Conservation (phyloP, 148 eudicot genomes). For the Agrostemma githago region DNA sequence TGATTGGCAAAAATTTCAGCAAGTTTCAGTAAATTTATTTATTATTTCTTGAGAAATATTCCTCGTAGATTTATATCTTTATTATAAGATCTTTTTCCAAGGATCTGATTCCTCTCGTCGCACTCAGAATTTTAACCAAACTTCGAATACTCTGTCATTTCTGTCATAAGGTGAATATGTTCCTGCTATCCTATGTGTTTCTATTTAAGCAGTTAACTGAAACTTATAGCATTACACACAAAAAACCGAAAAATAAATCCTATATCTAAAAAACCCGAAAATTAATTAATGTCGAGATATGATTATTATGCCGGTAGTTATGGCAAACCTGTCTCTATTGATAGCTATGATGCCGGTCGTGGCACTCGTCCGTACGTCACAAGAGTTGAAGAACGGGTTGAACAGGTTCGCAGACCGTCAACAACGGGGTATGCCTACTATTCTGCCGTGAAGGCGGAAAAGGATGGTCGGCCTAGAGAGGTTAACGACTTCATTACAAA, state of each 20-base stretch:
- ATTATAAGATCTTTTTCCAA: not conserved
- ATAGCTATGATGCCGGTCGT: slow-evolving; percentile 11
- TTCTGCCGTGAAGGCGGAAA: slow-evolving; percentile 1
- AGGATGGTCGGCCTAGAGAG: slow-evolving; percentile 25
- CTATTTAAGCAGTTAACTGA: slow-evolving; percentile 16
- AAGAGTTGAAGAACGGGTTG: slow-evolving; percentile 15
- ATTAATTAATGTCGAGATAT: slow-evolving; percentile 24
- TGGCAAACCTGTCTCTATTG: slow-evolving; percentile 5
- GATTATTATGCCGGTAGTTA: slow-evolving; percentile 12
- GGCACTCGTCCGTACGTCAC: slow-evolving; percentile 20
- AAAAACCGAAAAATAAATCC: not conserved
- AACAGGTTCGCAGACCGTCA: slow-evolving; percentile 14
- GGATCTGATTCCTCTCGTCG: not conserved
- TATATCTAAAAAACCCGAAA: not conserved
- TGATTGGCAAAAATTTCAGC: no score
- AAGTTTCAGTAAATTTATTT: no score
- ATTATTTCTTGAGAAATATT: no score
- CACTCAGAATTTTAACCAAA: no score
- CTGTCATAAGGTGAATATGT: slow-evolving; percentile 11
- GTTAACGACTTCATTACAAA: slow-evolving; percentile 22
- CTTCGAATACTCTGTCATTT: slow-evolving; percentile 18
- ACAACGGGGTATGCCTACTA: slow-evolving; percentile 4
- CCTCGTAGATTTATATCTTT: not conserved
- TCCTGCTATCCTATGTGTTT: not conserved
- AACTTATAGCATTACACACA: slow-evolving; percentile 5